Evolutionary conservation across 768 basidiomycete genomes (phyloP).

Genomic region (Naganishia antarctica): DNA sequence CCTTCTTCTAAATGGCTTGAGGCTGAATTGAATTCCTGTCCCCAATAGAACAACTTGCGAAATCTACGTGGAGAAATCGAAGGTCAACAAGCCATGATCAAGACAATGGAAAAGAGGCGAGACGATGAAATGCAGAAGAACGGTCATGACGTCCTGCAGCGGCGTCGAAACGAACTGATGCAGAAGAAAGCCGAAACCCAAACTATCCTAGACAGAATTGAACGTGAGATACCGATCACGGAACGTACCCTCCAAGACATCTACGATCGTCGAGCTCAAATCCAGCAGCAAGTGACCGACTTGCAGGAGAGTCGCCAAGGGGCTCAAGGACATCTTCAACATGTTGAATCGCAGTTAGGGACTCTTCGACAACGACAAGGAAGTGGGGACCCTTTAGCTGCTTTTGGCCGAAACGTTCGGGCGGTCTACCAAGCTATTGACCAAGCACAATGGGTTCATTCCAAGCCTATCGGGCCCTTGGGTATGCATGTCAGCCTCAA

Average conservation of each 20-base stretch:
- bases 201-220: slow-evolving; percentile 1
- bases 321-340: slow-evolving; percentile 39
- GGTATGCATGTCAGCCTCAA: slow-evolving; percentile 71
- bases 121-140: slow-evolving; percentile 13
- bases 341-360: slow-evolving; percentile 43
- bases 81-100: background rate
- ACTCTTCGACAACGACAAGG: slow-evolving; percentile 25
- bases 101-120: background rate
- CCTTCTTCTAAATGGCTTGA: too few species aligned
- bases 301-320: slow-evolving; percentile 35
- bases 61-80: background rate
- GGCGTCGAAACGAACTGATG: slow-evolving; percentile 5
- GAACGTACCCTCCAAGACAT: slow-evolving; percentile 14
- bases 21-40: background rate
- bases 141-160: slow-evolving; percentile 11
- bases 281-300: slow-evolving; percentile 11
- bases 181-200: background rate
- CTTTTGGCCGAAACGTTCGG: slow-evolving; percentile 41
- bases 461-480: slow-evolving; percentile 57
- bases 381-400: slow-evolving; percentile 45
- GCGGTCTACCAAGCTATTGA: slow-evolving; percentile 42
- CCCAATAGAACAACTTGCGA: slow-evolving; percentile 1
- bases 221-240: slow-evolving; percentile 2
- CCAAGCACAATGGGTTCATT: slow-evolving; percentile 33
- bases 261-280: slow-evolving; percentile 6